Percentiles rank a stretch among this genome's conserved stretches.
Evolutionary conservation across 106 monocot species (phyloP).

Genomic region (Allium fistulosum): DNA sequence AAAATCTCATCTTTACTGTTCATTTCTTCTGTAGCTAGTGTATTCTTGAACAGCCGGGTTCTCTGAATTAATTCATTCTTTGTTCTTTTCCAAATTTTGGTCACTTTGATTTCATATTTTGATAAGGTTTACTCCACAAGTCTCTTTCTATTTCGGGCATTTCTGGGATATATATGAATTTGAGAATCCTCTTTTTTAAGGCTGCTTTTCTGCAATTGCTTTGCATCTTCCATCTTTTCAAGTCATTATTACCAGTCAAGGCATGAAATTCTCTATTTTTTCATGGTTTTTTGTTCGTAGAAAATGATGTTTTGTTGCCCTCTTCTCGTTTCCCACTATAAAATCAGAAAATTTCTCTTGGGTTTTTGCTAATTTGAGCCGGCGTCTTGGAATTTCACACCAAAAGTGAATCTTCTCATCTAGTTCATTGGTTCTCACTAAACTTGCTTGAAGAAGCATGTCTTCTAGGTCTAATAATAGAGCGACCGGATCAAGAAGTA

Average conservation of each 20-base stretch:
- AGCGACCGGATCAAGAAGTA: constrained; percentile 41
- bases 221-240: background rate
- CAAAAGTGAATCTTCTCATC: too few relatives aligned
- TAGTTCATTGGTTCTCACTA: background rate
- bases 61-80: background rate
- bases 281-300: background rate
- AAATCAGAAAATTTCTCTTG: too few relatives aligned
- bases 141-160: background rate
- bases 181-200: background rate
- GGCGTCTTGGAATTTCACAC: too few relatives aligned
- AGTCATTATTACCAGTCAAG: background rate
- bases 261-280: background rate
- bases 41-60: background rate
- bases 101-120: background rate
- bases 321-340: background rate
- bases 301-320: background rate
- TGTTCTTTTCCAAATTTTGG: background rate
- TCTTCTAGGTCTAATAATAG: constrained; percentile 37
- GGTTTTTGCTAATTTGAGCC: too few relatives aligned
- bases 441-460: background rate
- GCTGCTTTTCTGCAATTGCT: background rate
- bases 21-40: background rate
- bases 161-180: background rate
- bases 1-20: background rate
- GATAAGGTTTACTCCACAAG: background rate